Base-by-base conservation (phyloP, 352 stramenopile genomes). In the Phytopythium ostracodes region DNA sequence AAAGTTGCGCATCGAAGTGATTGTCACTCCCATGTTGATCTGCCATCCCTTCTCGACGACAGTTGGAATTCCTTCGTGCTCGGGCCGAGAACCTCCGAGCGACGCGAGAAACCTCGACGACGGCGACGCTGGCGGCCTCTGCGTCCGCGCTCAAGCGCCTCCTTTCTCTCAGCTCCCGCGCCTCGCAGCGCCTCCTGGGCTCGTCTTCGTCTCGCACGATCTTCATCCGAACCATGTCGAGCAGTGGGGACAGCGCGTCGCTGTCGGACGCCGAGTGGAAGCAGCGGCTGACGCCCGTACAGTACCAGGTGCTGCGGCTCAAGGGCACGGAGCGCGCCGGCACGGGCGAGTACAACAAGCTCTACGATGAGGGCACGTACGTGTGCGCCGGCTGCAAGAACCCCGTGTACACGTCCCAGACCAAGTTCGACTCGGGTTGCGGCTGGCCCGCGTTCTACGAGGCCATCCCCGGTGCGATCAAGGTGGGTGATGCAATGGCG, bases 371-470 rank as follows among this genome's bases (percentile, higher is more conserved):
- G 20, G 89, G 89, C 56, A 89, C 88, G 58, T 97, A 96, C 75
- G 73, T 92, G 2, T 97, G 89, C 64, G 85, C 87, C 10, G 88
- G 84, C 40, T 97, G 89, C 73, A 92, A 93, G 68, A 81, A 82
- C 17, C 87, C 88, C 43, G 59, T 97, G 46, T 97, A 96, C 75
- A 94, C 76, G 65, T 94, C 87, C 63, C 82, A 72, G 58, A 89
- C 82, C 64, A 97, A 97, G 72, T 97, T 97, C 49, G 85, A 97
- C 68, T 96, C 87, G 42, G 88, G 88, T 54, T 96, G 88, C 62
- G 89, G 89, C 66, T 97, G 89, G 89, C 89, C 89, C 0, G 87
- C 88, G 20, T 97, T 97, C 74, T 94, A 94, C 60, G 87, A 97
- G 62, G 86, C 85, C 33, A 92, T 96, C 70, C 88, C 88, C 1